Evolutionary conservation across 306 rosid genomes (phyloP).

Genomic region (Sechiopsis laciniata): DNA sequence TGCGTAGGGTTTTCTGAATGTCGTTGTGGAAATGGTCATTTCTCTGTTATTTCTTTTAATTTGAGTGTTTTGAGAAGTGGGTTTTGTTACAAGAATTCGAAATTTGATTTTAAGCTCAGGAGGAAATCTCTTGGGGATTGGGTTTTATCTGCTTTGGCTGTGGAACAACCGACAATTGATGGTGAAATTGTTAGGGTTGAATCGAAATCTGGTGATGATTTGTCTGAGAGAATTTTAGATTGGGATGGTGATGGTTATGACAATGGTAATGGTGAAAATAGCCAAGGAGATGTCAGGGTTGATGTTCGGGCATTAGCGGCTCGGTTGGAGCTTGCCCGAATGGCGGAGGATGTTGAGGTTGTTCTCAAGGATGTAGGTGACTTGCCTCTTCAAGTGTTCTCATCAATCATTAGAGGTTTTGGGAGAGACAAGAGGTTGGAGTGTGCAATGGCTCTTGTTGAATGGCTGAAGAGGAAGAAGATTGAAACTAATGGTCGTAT

Average conservation of each 20-base stretch:
- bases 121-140: slow-evolving; percentile 38
- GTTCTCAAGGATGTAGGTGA: slow-evolving; percentile 63
- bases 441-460: slow-evolving; percentile 60
- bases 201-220: slow-evolving; percentile 20
- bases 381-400: slow-evolving; percentile 78
- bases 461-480: slow-evolving; percentile 77
- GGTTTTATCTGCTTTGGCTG: slow-evolving; percentile 43
- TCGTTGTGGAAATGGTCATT: slow-evolving; percentile 25
- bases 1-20: slow-evolving; percentile 36
- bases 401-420: slow-evolving; percentile 66
- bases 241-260: slow-evolving; percentile 26
- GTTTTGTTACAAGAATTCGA: slow-evolving; percentile 29
- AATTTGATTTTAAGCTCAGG: slow-evolving; percentile 38
- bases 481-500: slow-evolving; percentile 46
- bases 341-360: slow-evolving; percentile 62
- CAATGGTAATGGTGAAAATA: slow-evolving; percentile 20
- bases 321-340: slow-evolving; percentile 49
- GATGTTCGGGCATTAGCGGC: slow-evolving; percentile 64
- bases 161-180: slow-evolving; percentile 43
- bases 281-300: slow-evolving; percentile 30
- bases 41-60: slow-evolving; percentile 30
- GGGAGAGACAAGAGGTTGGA: slow-evolving; percentile 67
- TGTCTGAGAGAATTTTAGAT: slow-evolving; percentile 25
- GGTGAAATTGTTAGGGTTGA: slow-evolving; percentile 33
- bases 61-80: slow-evolving; percentile 27